phyloP scores from a whole-genome alignment of 2,329 filamentous ascomycete species.

The Talaromyces atroroseus region DNA sequence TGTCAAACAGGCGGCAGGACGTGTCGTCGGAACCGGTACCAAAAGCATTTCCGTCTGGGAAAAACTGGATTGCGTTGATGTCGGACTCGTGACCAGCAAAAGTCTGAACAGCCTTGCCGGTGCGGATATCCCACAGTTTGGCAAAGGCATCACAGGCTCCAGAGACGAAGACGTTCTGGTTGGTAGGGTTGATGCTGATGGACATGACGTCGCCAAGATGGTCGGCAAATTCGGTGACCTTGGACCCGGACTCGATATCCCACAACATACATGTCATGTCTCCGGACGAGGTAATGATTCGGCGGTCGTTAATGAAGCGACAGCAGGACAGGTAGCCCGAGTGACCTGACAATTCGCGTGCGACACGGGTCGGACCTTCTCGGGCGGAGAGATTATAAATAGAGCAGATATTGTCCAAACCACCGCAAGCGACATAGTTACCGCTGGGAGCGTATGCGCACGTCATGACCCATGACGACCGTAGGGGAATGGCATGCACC shows the following conservation, averaged over 20 bases:
- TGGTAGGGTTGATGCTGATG: constrained; percentile 97
- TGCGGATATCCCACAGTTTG: constrained; percentile 97
- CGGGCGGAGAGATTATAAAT: constrained; percentile 98
- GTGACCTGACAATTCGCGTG: constrained; percentile 91
- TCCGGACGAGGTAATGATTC: constrained; percentile 94
- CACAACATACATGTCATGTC: constrained; percentile 99
- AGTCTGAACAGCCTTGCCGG: constrained; percentile 96
- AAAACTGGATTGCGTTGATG: constrained; percentile 99
- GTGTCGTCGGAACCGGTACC: constrained; percentile 97
- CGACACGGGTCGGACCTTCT: constrained; percentile 94
- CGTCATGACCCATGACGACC: constrained; percentile 99
- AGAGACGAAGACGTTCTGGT: constrained; percentile 99
- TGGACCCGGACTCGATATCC: constrained; percentile 97
- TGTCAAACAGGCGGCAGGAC: constrained; percentile 94
- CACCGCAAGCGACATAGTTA: constrained; percentile 97
- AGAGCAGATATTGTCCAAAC: constrained; percentile 98
- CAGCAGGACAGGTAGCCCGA: constrained; percentile 98
- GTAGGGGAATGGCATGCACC: constrained; percentile 93
- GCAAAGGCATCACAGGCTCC: constrained; percentile 97
- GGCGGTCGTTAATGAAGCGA: constrained; percentile 96
- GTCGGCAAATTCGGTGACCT: constrained; percentile 96
- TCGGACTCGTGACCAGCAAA: constrained; percentile 98
- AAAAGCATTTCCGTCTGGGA: constrained; percentile 97
- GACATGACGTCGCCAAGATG: constrained; percentile 99
- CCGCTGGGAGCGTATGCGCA: constrained; percentile 97